Evolutionary conservation across 1,139 yeast genomes (phyloP).

Genomic region (Lodderomyces parapsilosis): DNA sequence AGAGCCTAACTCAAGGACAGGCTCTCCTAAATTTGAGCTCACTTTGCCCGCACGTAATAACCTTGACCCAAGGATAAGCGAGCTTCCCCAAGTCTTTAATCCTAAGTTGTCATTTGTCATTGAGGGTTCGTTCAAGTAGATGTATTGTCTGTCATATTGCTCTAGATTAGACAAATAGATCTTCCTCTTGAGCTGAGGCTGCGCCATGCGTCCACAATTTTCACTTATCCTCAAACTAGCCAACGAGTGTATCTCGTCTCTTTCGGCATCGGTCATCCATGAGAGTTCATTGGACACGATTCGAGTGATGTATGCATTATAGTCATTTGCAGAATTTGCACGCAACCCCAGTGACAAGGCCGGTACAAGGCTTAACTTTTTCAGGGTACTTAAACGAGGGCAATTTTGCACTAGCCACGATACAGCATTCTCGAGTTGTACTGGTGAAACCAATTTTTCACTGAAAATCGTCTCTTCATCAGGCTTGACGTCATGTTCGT

Average conservation of each 20-base stretch:
- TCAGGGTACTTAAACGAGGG: constrained; percentile 28
- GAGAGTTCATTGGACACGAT: constrained; percentile 56
- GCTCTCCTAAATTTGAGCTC: constrained; percentile 27
- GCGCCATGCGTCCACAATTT: constrained; percentile 84
- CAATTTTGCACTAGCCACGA: constrained; percentile 42
- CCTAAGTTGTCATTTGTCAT: constrained; percentile 86
- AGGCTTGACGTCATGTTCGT: neutral
- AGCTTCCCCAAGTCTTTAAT: constrained; percentile 94
- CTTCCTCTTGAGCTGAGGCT: constrained; percentile 64
- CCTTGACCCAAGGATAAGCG: constrained; percentile 64
- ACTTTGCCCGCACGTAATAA: constrained; percentile 25
- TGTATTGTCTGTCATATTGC: constrained; percentile 18
- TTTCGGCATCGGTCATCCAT: constrained; percentile 40
- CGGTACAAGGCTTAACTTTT: constrained; percentile 28
- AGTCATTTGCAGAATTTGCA: constrained; percentile 22
- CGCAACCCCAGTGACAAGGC: constrained; percentile 22
- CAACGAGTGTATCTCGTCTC: constrained; percentile 40
- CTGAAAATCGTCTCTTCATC: constrained; percentile 13
- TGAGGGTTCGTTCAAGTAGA: constrained; percentile 74
- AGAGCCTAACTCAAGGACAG: constrained; percentile 80
- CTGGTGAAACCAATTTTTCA: constrained; percentile 16
- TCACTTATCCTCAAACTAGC: constrained; percentile 74
- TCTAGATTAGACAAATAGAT: constrained; percentile 35
- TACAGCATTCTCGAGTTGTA: constrained; percentile 26
- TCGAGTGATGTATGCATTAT: constrained; percentile 62